A percentile compares a stretch with the other conserved stretches of the same genome.
Conservation (phyloP, 768 basidiomycete species). For the Lenzites betulinus region DNA sequence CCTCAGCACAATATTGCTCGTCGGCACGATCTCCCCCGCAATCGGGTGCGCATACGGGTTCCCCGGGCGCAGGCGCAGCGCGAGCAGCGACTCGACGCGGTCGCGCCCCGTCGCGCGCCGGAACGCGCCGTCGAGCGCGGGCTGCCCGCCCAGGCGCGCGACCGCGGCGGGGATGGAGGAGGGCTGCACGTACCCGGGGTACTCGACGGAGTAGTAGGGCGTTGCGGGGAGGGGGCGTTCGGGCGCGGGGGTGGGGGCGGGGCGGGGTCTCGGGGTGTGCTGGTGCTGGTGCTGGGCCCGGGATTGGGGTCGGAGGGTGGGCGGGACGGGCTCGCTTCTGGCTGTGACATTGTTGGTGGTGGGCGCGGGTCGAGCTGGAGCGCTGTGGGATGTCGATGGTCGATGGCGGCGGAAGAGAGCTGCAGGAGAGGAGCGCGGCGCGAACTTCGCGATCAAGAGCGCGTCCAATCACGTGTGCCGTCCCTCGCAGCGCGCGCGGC, state of each 20-base stretch:
- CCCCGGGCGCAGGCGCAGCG: conserved; percentile 72
- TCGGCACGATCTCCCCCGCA: conserved; percentile 73
- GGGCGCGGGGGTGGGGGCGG: conserved; percentile 33
- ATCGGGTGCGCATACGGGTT: conserved; percentile 85
- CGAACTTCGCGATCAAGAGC: conserved; percentile 6
- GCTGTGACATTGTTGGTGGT: conserved; percentile 5
- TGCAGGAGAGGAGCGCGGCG: background rate
- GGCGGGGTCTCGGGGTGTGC: no score
- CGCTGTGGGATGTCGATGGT: no score
- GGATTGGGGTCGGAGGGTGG: background rate
- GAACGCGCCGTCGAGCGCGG: conserved; percentile 75
- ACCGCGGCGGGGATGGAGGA: conserved; percentile 65
- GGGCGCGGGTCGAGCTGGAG: no score
- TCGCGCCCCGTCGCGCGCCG: conserved; percentile 52
- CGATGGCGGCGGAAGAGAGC: background rate
- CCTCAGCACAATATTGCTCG: conserved; percentile 83
- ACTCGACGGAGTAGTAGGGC: conserved; percentile 82
- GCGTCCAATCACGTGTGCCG: conserved; percentile 14
- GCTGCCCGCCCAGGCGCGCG: conserved; percentile 67
- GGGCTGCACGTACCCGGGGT: conserved; percentile 80
- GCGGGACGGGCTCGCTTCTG: conserved; percentile 12
- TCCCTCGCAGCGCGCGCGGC: background rate
- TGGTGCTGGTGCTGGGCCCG: conserved; percentile 2
- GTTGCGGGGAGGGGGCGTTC: conserved; percentile 52
- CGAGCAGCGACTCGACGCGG: conserved; percentile 67